A percentile compares a stretch with the other conserved stretches of the same genome.
These are phyloP conservation scores for Begonia peltatifolia DNA, from an alignment of 306 rosid species.

Conservation along the genomic window DNA sequence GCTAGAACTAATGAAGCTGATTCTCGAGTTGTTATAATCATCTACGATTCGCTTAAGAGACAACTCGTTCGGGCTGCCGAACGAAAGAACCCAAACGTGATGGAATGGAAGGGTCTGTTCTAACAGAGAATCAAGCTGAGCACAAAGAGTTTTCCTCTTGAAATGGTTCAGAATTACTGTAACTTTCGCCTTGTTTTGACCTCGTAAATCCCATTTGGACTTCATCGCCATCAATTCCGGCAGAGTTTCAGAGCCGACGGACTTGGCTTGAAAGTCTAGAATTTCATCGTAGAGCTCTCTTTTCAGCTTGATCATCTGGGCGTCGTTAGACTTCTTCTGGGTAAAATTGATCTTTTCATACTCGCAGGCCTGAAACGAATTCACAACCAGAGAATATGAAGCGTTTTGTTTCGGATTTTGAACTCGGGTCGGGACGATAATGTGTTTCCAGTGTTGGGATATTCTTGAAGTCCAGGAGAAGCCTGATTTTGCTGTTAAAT, in stretches of 20 bases:
- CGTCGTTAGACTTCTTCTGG: conserved; percentile 85
- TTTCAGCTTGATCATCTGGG: conserved; percentile 64
- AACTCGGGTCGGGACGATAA: conserved; percentile 49
- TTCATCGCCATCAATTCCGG: conserved; percentile 64
- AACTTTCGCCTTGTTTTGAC: conserved; percentile 46
- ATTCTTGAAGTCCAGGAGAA: conserved; percentile 69
- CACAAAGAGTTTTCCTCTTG: conserved; percentile 86
- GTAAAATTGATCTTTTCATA: conserved; percentile 65
- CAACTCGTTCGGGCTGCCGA: conserved; percentile 84
- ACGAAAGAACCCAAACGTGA: conserved; percentile 90
- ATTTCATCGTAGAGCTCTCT: conserved; percentile 62
- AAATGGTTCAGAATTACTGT: conserved; percentile 81
- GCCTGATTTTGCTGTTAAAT: conserved; percentile 57
- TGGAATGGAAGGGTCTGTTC: conserved; percentile 81
- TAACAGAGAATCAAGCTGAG: conserved; percentile 72
- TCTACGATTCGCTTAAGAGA: conserved; percentile 73
- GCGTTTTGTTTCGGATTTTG: neutral
- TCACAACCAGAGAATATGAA: conserved; percentile 32
- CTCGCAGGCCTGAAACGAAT: conserved; percentile 43
- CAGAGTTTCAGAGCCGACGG: conserved; percentile 54
- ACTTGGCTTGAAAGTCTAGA: conserved; percentile 41
- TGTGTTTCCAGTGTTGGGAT: conserved; percentile 65
- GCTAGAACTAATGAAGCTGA: conserved; percentile 73
- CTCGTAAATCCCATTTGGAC: conserved; percentile 61
- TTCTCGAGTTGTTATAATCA: conserved; percentile 67